Conservation (phyloP, 2,329 filamentous ascomycete species). For the Verticillium zaregamsianum region DNA sequence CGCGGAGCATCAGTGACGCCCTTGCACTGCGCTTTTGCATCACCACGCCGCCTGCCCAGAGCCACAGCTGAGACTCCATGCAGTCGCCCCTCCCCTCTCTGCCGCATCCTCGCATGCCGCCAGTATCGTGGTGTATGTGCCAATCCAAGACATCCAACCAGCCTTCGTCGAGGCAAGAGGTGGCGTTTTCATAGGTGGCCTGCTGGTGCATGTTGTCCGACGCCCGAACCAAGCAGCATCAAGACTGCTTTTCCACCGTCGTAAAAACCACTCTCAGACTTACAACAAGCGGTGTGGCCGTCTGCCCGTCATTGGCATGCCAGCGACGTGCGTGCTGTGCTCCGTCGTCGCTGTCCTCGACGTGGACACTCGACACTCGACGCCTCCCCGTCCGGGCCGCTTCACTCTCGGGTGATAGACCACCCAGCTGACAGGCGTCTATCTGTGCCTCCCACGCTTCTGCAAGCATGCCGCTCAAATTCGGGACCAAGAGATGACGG, state of each 20-base stretch:
- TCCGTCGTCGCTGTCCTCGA: too few species aligned
- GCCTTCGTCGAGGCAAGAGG: background rate
- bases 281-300: background rate
- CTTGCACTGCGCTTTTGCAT: background rate
- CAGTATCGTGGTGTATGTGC: background rate
- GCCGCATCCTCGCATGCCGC: background rate
- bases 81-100: background rate
- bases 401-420: too few species aligned
- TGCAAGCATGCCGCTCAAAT: too few species aligned
- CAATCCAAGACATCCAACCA: background rate
- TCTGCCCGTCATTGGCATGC: background rate
- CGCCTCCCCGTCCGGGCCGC: too few species aligned
- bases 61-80: background rate
- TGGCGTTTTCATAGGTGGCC: background rate
- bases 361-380: too few species aligned
- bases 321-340: background rate
- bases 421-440: too few species aligned
- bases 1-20: background rate
- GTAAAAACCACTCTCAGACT: background rate
- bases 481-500: too few species aligned
- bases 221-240: background rate
- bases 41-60: background rate
- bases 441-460: too few species aligned
- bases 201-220: background rate
- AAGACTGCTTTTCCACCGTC: background rate